Evolutionary conservation across 345 rosid species (phyloP).

Genomic region (Cardamine resedifolia): DNA sequence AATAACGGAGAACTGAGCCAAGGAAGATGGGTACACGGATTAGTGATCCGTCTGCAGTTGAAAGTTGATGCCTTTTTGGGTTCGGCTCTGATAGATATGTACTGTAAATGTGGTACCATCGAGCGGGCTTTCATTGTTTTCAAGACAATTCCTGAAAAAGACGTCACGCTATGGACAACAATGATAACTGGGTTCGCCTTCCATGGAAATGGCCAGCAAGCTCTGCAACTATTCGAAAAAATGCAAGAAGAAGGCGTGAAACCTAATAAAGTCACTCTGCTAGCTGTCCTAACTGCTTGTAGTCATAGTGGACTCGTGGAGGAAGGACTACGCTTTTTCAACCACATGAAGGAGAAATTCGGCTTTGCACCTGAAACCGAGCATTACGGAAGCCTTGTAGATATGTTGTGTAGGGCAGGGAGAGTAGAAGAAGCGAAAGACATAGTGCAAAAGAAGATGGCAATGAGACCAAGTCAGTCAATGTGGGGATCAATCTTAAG

Average conservation of each 20-base stretch:
- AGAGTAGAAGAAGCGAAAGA: constrained; percentile 50
- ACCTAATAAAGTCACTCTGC: constrained; percentile 53
- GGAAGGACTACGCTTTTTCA: constrained; percentile 46
- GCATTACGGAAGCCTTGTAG: constrained; percentile 61
- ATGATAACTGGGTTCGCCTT: constrained; percentile 64
- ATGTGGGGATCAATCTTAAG: constrained; percentile 61
- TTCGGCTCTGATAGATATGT: constrained; percentile 55
- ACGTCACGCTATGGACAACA: constrained; percentile 59
- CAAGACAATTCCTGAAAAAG: constrained; percentile 39
- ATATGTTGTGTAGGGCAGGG: constrained; percentile 53
- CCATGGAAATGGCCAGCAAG: constrained; percentile 53
- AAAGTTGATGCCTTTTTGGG: constrained; percentile 46
- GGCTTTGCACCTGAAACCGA: constrained; percentile 51
- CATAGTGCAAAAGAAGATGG: constrained; percentile 48
- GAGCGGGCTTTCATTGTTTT: constrained; percentile 44
- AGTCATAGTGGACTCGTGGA: constrained; percentile 53
- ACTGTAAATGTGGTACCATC: constrained; percentile 57
- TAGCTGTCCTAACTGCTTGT: constrained; percentile 57
- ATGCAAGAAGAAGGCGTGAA: constrained; percentile 44
- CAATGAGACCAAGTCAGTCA: constrained; percentile 48
- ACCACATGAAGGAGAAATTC: constrained; percentile 43
- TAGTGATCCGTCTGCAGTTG: constrained; percentile 35
- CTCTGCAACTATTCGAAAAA: constrained; percentile 47
- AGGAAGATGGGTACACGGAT: constrained; percentile 58
- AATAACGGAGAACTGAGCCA: constrained; percentile 41